Percentiles rank a stretch among this genome's conserved stretches.
These are phyloP conservation scores for Taiwanofungus camphoratus DNA, from an alignment of 1,284 basidiomycete species.

Conservation along the genomic window DNA sequence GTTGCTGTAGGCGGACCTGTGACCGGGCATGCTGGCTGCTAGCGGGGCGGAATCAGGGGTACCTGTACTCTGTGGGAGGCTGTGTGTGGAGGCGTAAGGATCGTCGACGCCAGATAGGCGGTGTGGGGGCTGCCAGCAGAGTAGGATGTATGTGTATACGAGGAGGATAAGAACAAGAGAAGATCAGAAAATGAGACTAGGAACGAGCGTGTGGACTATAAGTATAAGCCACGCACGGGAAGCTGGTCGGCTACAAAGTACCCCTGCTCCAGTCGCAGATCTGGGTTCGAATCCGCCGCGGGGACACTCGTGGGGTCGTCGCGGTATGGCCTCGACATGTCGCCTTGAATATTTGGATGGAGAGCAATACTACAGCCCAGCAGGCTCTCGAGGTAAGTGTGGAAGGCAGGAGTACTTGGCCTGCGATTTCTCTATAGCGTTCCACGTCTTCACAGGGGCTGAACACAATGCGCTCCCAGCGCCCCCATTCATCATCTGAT, in stretches of 20 bases:
- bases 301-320: not conserved
- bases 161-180: not conserved
- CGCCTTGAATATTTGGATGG: too few relatives aligned
- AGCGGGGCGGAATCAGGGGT: conserved; percentile 14
- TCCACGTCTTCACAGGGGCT: too few relatives aligned
- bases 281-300: conserved; percentile 11
- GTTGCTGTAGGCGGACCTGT: conserved; percentile 23
- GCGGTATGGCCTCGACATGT: not conserved
- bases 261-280: conserved; percentile 9
- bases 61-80: conserved; percentile 17
- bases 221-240: conserved; percentile 14
- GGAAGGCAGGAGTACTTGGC: too few relatives aligned
- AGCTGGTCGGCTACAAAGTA: conserved; percentile 16
- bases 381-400: too few relatives aligned
- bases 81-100: conserved; percentile 23
- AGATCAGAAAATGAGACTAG: conserved; percentile 7
- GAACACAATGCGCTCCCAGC: too few relatives aligned
- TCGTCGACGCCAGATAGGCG: conserved; percentile 29
- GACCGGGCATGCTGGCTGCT: conserved; percentile 17
- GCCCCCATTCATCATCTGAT: too few relatives aligned
- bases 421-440: too few relatives aligned
- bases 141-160: conserved; percentile 4
- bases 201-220: conserved; percentile 1
- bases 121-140: conserved; percentile 32
- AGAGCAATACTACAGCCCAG: too few relatives aligned